These are phyloP conservation scores for Microthyrium microscopicum DNA, from an alignment of 2,329 filamentous ascomycete genomes.

Conservation along the genomic window DNA sequence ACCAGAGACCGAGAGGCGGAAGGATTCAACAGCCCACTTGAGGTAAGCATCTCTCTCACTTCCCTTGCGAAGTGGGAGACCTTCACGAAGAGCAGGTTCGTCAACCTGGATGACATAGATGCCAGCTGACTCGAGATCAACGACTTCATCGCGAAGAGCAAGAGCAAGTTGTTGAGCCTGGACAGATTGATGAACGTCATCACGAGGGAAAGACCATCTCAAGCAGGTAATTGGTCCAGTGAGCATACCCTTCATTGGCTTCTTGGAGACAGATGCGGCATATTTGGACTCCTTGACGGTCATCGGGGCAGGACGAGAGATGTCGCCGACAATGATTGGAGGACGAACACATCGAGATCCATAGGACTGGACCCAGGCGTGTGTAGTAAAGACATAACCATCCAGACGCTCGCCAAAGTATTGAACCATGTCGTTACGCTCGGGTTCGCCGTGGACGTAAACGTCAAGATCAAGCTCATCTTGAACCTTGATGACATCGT, in stretches of 20 bases:
- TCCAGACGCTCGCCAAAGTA: slow-evolving; percentile 97
- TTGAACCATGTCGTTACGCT: slow-evolving; percentile 99
- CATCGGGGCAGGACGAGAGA: slow-evolving; percentile 93
- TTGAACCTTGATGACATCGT: slow-evolving; percentile 88
- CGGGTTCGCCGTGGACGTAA: slow-evolving; percentile 94
- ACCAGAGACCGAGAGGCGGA: slow-evolving; percentile 87
- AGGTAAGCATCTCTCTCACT: slow-evolving; percentile 95
- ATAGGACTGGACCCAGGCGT: slow-evolving; percentile 97
- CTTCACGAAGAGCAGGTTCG: slow-evolving; percentile 96
- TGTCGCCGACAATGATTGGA: slow-evolving; percentile 96
- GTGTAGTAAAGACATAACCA: slow-evolving; percentile 96
- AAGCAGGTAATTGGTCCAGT: slow-evolving; percentile 98
- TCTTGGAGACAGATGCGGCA: slow-evolving; percentile 86
- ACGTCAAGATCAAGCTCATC: slow-evolving; percentile 96
- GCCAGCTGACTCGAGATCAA: slow-evolving; percentile 93
- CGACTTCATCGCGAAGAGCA: slow-evolving; percentile 92
- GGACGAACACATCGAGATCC: slow-evolving; percentile 96
- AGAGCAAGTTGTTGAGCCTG: slow-evolving; percentile 98
- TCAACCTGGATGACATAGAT: slow-evolving; percentile 98
- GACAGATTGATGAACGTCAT: slow-evolving; percentile 96
- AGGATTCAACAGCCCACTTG: slow-evolving; percentile 91
- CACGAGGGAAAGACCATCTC: slow-evolving; percentile 99
- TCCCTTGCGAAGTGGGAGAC: slow-evolving; percentile 88
- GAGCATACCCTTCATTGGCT: slow-evolving; percentile 99
- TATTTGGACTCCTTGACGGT: slow-evolving; percentile 99